Evolutionary conservation across 306 rosid genomes (phyloP), one percentile per base, ranked within the genome.

Genomic region (Coriaria nepalensis): DNA sequence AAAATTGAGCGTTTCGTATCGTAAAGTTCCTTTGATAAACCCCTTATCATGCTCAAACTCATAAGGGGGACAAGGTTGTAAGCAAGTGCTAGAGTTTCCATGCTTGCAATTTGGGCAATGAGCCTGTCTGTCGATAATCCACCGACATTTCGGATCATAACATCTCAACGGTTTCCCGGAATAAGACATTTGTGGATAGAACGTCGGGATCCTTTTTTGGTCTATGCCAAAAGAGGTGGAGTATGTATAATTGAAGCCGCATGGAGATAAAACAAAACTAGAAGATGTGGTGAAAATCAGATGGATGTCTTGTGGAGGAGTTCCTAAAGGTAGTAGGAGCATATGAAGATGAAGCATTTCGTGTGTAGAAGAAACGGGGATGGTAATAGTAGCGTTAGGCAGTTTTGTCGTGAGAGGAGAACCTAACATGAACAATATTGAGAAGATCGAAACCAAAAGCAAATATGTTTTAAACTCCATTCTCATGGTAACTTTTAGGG

Each of bases 251-350:
- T 20, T 20, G 29, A 20, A 20, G 29, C 29, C 29, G 29, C 29
- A 20, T 1, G 29, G 29, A 20, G 29, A 20, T 20, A 20, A 20
- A 20, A 20, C 29, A 1, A 20, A 20, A 20, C 29, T 20, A 20
- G 29, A 20, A 20, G 29, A 20, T 20, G 29, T 20, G 29, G 29
- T 20, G 29, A 53, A 32, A 9, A 40, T 7, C 7, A 53, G 10
- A 8, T 12, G 8, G 35, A 40, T 33, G 37, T 46, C 20, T 41
- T 53, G 59, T 8, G 59, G 20, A 20, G 47, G 59, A 4, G 37
- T 53, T 6, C 59, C 59, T 10, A 53, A 53, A 37, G 47, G 10
- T 7, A 53, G 47, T 8, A 14, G 10, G 32, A 53, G 32, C 35
- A 44, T 20, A 37, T 53, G 41, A 2, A n/a, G 47, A 13, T 47